These are phyloP conservation scores for Huntiella moniliformis DNA, from an alignment of 2,329 filamentous ascomycete genomes.

Conservation along the genomic window DNA sequence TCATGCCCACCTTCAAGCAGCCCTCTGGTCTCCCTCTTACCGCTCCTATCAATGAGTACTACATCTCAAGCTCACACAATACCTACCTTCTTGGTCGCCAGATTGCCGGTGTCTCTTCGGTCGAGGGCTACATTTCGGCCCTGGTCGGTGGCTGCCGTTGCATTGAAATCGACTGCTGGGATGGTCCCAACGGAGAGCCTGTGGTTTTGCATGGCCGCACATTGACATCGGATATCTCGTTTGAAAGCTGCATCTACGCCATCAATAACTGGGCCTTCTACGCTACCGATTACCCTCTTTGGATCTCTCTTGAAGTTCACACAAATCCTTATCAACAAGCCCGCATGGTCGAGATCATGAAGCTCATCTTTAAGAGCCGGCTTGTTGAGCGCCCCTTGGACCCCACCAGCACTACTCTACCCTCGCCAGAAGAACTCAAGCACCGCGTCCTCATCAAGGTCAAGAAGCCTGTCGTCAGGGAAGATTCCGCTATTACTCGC, in stretches of 20 bases:
- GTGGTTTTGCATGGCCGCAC: slow-evolving; percentile 83
- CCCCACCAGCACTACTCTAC: slow-evolving; percentile 47
- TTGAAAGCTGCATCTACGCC: slow-evolving; percentile 77
- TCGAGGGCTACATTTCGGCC: slow-evolving; percentile 84
- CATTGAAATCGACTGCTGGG: slow-evolving; percentile 96
- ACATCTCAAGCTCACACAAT: slow-evolving; percentile 96
- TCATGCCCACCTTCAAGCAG: no score
- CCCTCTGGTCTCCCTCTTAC: no score
- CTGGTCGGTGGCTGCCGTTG: slow-evolving; percentile 81
- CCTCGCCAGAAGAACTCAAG: slow-evolving; percentile 71
- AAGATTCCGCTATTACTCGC: slow-evolving; percentile 15
- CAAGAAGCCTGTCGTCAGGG: slow-evolving; percentile 47
- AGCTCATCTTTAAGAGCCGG: slow-evolving; percentile 60
- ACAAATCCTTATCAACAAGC: slow-evolving; percentile 69
- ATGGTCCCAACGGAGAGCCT: slow-evolving; percentile 71
- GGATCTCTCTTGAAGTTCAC: slow-evolving; percentile 90
- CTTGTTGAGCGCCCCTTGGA: slow-evolving; percentile 62
- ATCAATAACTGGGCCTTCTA: slow-evolving; percentile 91
- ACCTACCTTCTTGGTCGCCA: slow-evolving; percentile 89
- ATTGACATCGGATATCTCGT: slow-evolving; percentile 72
- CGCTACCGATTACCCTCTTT: slow-evolving; percentile 71
- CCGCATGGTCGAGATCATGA: slow-evolving; percentile 80
- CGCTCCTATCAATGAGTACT: slow-evolving; percentile 80
- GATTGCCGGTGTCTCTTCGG: slow-evolving; percentile 73
- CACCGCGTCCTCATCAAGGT: slow-evolving; percentile 83